phyloP scores from a whole-genome alignment of 805 yeast genomes.

The Grigorovia yakushimaensis region DNA sequence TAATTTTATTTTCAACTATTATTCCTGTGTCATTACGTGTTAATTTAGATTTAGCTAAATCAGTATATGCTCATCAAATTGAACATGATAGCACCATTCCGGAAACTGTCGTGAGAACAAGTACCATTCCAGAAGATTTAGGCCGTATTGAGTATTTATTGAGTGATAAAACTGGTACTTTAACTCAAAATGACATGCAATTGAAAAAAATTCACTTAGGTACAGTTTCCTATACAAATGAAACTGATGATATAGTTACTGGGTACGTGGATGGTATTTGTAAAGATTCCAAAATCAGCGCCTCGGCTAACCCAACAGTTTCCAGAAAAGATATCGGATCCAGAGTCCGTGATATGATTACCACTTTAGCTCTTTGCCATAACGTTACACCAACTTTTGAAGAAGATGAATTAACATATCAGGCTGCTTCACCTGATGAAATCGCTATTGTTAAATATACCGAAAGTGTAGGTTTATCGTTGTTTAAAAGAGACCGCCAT shows the following conservation, averaged over 20 bases:
- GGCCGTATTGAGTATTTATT: constrained; percentile 90
- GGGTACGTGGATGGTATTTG: constrained; percentile 44
- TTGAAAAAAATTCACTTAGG: constrained; percentile 89
- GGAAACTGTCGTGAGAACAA: constrained; percentile 87
- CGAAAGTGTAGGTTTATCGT: constrained; percentile 71
- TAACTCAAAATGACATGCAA: constrained; percentile 97
- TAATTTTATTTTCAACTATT: constrained; percentile 86
- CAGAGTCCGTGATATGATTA: constrained; percentile 69
- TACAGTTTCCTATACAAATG: constrained; percentile 83
- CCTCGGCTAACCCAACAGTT: constrained; percentile 12
- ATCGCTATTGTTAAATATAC: constrained; percentile 93
- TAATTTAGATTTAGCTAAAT: constrained; percentile 87
- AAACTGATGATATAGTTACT: constrained; percentile 80
- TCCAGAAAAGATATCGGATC: constrained; percentile 61
- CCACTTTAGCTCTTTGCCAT: constrained; percentile 88
- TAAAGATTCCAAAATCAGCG: constrained; percentile 7
- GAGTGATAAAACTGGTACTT: constrained; percentile 93
- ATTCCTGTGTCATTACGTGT: constrained; percentile 95
- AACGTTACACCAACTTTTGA: constrained; percentile 91
- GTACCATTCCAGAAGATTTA: constrained; percentile 95
- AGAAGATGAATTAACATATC: constrained; percentile 68
- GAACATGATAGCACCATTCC: constrained; percentile 77
- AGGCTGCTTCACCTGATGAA: constrained; percentile 98
- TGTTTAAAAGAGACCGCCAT: constrained; percentile 73
- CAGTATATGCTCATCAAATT: constrained; percentile 91